Evolutionary conservation across 768 basidiomycete species (phyloP), one percentile per base, ranked within the genome.

Genomic region (Russula lepida): DNA sequence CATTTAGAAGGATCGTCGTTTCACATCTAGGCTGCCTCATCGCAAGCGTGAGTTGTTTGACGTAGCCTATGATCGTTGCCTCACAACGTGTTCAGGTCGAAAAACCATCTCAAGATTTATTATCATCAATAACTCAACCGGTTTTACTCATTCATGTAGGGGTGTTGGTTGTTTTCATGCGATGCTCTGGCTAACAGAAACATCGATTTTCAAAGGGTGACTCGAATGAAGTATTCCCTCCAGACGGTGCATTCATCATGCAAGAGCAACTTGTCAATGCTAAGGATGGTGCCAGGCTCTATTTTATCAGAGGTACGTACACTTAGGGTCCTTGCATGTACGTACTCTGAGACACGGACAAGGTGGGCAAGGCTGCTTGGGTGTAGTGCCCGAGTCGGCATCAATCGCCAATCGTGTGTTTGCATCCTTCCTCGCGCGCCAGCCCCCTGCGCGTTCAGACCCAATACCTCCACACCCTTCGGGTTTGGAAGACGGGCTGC

Each of bases 361-460:
- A 68, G 67, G 66, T 13, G 59, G 52, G 3, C 48, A 61, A n/a
- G 66, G 60, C 27, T 64, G 54, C 17, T 54, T 68, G 4, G 52
- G 59, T 53, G 54, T 67, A 2, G 54, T 69, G 7, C 68, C 68
- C 2, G 59, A 66, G 17, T 54, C 21, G 12, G 66, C 68, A 6
- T 64, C 68, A 2, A 65, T 69, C 49, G 54, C 67, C 32, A 67
- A 69, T 49, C 66, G 68, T 4, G 68, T 69, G 8, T 69, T 66
- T 47, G 59, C 62, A 12, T 57, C 56, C 19, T 69, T 69, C 59
- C 64, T 69, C 21, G 37, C 59, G 12, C 54, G 60, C 4, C 62
- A 60, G 11, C 64, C 68, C 15, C 51, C 51, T 43, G 35, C 32
- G n/a, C 56, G 54, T 15, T 59, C 64, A 3, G 57, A 65, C 19